Percentiles rank a stretch among this genome's conserved stretches.
Conservation (phyloP, 2,329 filamentous ascomycete genomes). For the Alternaria sp. region DNA sequence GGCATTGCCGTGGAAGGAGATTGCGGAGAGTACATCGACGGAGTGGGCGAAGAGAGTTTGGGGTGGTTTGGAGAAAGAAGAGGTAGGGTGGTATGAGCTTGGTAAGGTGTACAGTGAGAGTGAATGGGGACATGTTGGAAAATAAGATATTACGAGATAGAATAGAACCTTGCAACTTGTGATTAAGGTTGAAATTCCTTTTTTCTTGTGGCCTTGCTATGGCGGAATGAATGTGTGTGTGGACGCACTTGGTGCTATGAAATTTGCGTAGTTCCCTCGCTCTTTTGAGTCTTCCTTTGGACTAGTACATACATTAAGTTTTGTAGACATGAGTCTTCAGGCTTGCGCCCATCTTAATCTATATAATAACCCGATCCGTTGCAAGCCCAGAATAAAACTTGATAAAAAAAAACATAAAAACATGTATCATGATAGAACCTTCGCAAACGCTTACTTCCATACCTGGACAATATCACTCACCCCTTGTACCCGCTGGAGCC, state of each 20-base stretch:
- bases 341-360: background rate
- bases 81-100: constrained; percentile 30
- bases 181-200: too few relatives aligned
- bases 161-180: background rate
- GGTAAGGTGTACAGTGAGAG: constrained; percentile 26
- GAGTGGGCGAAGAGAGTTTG: constrained; percentile 36
- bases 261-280: background rate
- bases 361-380: background rate
- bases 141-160: background rate
- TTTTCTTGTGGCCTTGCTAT: background rate
- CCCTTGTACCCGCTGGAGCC: constrained; percentile 5
- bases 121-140: constrained; percentile 20
- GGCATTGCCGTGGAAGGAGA: constrained; percentile 26
- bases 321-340: background rate
- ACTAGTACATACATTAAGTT: background rate
- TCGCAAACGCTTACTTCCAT: background rate
- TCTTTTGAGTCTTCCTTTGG: background rate
- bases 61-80: constrained; percentile 17
- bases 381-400: background rate
- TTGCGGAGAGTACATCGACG: constrained; percentile 23
- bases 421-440: background rate
- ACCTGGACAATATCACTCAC: background rate
- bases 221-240: background rate
- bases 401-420: background rate
- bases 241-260: background rate